Percentiles rank a stretch among this genome's conserved stretches.
These are phyloP conservation scores for Aspergillus glaucus DNA, from an alignment of 2,329 filamentous ascomycete genomes.

Conservation along the genomic window DNA sequence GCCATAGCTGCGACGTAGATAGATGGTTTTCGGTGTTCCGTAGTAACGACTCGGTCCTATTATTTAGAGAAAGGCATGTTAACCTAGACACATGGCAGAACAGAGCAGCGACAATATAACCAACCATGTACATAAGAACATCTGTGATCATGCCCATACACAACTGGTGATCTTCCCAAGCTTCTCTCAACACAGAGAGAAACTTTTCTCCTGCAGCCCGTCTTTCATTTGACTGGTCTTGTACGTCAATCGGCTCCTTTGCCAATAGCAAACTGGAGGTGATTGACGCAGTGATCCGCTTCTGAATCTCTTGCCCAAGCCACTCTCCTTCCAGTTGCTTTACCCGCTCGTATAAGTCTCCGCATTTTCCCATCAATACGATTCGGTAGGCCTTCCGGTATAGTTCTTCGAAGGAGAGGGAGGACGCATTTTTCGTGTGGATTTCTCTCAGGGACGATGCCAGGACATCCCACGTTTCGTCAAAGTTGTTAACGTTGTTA, in stretches of 20 bases:
- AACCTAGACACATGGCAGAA: not conserved
- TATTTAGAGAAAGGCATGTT: constrained; percentile 1
- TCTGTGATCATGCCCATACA: constrained; percentile 97
- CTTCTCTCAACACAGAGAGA: constrained; percentile 64
- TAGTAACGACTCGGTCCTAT: constrained; percentile 72
- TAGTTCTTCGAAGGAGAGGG: constrained; percentile 87
- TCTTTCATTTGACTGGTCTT: constrained; percentile 63
- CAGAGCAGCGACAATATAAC: not conserved
- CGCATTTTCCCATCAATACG: constrained; percentile 79
- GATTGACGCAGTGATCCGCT: constrained; percentile 64
- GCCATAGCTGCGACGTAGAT: constrained; percentile 83
- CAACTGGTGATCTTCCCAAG: constrained; percentile 83
- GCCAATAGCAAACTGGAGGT: constrained; percentile 61
- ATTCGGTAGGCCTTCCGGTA: constrained; percentile 94
- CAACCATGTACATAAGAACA: constrained; percentile 90
- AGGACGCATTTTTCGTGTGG: constrained; percentile 83
- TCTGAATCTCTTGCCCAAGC: constrained; percentile 68
- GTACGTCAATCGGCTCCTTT: constrained; percentile 43
- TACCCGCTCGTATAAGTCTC: constrained; percentile 72
- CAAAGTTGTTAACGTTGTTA: constrained; percentile 66
- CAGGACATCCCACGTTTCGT: constrained; percentile 75
- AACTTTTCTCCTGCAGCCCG: constrained; percentile 77
- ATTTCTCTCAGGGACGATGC: constrained; percentile 76
- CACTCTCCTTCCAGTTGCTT: constrained; percentile 75
- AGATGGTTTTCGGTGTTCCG: constrained; percentile 65